Evolutionary conservation across 2,329 filamentous ascomycete species (phyloP).

Genomic region (Diaporthe sp.): DNA sequence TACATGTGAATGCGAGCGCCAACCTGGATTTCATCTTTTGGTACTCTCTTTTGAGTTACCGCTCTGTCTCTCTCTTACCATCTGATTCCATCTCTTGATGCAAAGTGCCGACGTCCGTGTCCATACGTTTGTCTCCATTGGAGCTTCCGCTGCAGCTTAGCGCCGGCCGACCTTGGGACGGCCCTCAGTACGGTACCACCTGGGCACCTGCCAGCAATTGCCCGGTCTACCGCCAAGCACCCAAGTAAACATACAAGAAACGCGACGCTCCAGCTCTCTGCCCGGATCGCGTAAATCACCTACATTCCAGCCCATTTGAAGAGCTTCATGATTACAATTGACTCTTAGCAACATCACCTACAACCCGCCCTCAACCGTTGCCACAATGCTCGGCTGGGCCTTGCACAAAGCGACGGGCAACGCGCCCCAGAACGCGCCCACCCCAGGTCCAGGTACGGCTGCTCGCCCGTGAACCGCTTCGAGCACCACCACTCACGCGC

Average conservation of each 20-base stretch:
- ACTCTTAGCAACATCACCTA: conserved; percentile 19
- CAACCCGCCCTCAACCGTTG: neutral
- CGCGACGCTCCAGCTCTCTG: conserved; percentile 14
- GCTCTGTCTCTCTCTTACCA: too few relatives aligned
- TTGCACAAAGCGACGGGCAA: conserved; percentile 59
- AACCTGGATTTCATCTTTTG: neutral
- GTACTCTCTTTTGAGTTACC: neutral
- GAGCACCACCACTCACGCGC: conserved; percentile 13
- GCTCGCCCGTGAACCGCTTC: neutral
- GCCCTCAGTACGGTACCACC: conserved; percentile 9
- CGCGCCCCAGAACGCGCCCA: conserved; percentile 44
- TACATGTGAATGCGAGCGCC: conserved; percentile 1
- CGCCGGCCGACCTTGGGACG: neutral
- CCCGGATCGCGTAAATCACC: conserved; percentile 2
- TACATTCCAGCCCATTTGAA: conserved; percentile 46
- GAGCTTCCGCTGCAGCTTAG: conserved; percentile 31
- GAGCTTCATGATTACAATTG: conserved; percentile 35
- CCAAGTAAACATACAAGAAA: conserved; percentile 38
- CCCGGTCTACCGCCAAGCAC: conserved; percentile 20
- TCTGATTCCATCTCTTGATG: neutral
- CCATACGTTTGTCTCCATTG: neutral
- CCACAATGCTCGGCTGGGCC: conserved; percentile 72
- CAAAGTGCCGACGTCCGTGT: conserved; percentile 11
- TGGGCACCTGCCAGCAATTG: conserved; percentile 3
- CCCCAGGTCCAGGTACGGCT: conserved; percentile 47